A percentile compares a stretch with the other conserved stretches of the same genome.
Conservation (phyloP, 2,329 filamentous ascomycete species). For the Aspergillus unguis region DNA sequence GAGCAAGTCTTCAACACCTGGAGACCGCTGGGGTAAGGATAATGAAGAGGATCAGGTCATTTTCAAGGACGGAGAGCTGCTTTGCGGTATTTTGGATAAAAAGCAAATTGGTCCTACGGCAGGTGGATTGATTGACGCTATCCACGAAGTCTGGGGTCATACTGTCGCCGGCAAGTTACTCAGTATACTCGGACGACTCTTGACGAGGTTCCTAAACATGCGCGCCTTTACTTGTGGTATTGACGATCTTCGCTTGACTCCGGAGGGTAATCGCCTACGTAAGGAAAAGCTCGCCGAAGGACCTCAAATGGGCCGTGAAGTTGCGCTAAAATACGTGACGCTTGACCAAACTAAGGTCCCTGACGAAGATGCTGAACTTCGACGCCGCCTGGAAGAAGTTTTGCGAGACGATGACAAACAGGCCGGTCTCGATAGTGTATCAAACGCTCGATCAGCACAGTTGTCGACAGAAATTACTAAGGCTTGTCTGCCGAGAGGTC, state of each 20-base stretch:
- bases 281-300: conserved; percentile 66
- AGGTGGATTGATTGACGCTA: conserved; percentile 83
- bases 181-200: conserved; percentile 80
- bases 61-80: conserved; percentile 80
- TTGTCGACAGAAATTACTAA: conserved; percentile 77
- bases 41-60: conserved; percentile 76
- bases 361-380: conserved; percentile 67
- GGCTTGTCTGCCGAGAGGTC: conserved; percentile 73
- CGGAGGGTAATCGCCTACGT: conserved; percentile 69
- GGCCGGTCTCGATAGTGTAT: conserved; percentile 80
- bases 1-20: conserved; percentile 73
- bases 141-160: conserved; percentile 91
- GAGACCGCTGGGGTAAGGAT: conserved; percentile 69
- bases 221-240: conserved; percentile 96
- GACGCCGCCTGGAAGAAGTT: conserved; percentile 79
- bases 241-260: conserved; percentile 85
- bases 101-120: conserved; percentile 84
- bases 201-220: conserved; percentile 90
- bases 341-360: conserved; percentile 62
- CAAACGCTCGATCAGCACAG: conserved; percentile 65
- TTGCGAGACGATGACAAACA: conserved; percentile 89
- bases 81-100: conserved; percentile 92
- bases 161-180: conserved; percentile 81
- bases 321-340: conserved; percentile 85
- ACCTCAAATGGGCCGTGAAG: conserved; percentile 67